Evolutionary conservation across 345 rosid genomes (phyloP), one percentile per base, ranked within the genome.

Genomic region (Pseudoturritis turrita): DNA sequence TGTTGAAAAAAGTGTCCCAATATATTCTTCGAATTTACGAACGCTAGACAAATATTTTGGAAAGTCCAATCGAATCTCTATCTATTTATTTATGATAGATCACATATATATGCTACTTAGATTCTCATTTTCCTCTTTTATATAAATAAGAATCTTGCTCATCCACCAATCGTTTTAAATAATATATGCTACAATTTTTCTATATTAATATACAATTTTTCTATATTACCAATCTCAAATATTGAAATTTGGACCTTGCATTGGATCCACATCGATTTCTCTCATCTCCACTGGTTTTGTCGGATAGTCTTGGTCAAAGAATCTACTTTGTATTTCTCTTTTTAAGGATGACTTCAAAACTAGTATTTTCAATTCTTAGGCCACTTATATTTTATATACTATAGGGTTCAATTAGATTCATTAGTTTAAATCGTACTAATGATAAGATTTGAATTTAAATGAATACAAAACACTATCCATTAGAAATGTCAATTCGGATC

Each of bases 281-380:
- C 77, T 80, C 80, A 81, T 86, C 81, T 82, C 81, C 80, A 66
- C 61, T 61, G 52, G 70, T 55, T 68, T 65, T 81, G 85, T 84
- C 84, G 76, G 79, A 75, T 75, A 78, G 76, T 72, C 63, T 18
- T 26, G 46, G 26, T 41, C 44, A 59, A 81, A 81, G 82, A 82
- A 66, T 84, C 78, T 73, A 21, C 28, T 26, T 61, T 61, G 52
- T 31, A 52, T 53, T 45, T 46, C 29, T 28, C 25, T 45, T 28
- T 22, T 37, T 0, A 18, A n/a, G 50, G 49, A 70, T 47, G 14
- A 19, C 11, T 28, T 40, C 19, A 39, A 25, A 51, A 40, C 12
- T 7, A 28, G 47, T 47, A 19, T 13, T 35, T n/a, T 49, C 37
- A 49, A 14, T 31, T 49, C 57, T 37, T 65, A 50, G 3, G 21